Evolutionary conservation across 371 early-diverging fungal species (phyloP).

Genomic region (Mortierella sp.): DNA sequence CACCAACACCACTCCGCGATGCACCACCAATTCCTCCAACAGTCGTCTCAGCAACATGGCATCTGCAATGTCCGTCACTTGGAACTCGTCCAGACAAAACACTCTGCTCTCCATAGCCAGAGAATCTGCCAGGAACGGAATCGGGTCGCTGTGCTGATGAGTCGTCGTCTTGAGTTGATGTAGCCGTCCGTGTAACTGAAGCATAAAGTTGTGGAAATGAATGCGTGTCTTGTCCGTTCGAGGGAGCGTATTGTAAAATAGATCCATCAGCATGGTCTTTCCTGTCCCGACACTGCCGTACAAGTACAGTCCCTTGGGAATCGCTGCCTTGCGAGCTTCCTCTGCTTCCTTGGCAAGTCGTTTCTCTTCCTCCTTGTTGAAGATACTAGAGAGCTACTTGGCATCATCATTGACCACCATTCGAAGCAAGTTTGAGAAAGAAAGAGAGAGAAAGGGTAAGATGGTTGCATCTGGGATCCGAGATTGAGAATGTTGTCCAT

Average conservation of each 20-base stretch:
- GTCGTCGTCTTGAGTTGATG: slow-evolving; percentile 75
- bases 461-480: too few relatives aligned
- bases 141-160: slow-evolving; percentile 69
- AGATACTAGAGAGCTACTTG: slow-evolving; percentile 42
- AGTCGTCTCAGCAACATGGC: slow-evolving; percentile 94
- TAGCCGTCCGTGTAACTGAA: slow-evolving; percentile 87
- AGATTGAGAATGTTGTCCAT: too few relatives aligned
- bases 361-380: slow-evolving; percentile 38
- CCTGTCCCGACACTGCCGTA: slow-evolving; percentile 86
- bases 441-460: background rate
- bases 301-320: slow-evolving; percentile 69
- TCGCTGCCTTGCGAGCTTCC: slow-evolving; percentile 33
- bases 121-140: slow-evolving; percentile 85
- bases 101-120: slow-evolving; percentile 83
- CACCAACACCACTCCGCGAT: slow-evolving; percentile 90
- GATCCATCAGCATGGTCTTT: slow-evolving; percentile 97
- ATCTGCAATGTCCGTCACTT: slow-evolving; percentile 96
- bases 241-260: slow-evolving; percentile 84
- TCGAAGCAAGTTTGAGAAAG: background rate
- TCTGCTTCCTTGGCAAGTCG: slow-evolving; percentile 50
- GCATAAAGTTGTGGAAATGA: slow-evolving; percentile 97
- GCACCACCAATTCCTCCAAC: slow-evolving; percentile 79
- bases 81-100: slow-evolving; percentile 97
- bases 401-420: background rate
- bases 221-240: slow-evolving; percentile 83